These are phyloP conservation scores for Sutorius eximius DNA, from an alignment of 1,284 basidiomycete genomes.

Conservation along the genomic window DNA sequence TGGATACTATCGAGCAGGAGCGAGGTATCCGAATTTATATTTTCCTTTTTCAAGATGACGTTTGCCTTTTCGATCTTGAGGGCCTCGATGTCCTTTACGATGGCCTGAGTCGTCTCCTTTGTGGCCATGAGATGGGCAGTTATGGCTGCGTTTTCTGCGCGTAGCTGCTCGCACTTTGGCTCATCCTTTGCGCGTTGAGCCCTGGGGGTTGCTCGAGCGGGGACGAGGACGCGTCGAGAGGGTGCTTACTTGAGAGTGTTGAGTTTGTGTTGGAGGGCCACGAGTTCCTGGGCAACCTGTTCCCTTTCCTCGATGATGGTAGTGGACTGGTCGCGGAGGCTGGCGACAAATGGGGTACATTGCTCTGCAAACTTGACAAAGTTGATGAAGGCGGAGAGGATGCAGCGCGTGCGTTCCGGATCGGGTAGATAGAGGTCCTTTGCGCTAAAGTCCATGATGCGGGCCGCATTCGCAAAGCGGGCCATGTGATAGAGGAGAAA, in stretches of 20 bases:
- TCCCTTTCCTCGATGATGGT: slow-evolving; percentile 57
- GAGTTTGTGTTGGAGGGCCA: slow-evolving; percentile 55
- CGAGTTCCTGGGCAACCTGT: slow-evolving; percentile 50
- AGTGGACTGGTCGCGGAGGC: slow-evolving; percentile 61
- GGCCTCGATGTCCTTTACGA: slow-evolving; percentile 60
- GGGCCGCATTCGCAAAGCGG: slow-evolving; percentile 70
- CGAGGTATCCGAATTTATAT: slow-evolving; percentile 56
- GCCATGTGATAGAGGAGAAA: slow-evolving; percentile 70
- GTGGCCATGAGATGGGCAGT: slow-evolving; percentile 64
- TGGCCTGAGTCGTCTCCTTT: slow-evolving; percentile 61
- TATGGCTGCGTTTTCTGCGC: slow-evolving; percentile 60
- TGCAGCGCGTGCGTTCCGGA: slow-evolving; percentile 63
- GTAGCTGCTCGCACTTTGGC: slow-evolving; percentile 63
- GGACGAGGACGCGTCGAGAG: not conserved
- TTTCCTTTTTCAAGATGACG: slow-evolving; percentile 63
- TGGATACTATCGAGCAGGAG: slow-evolving; percentile 57
- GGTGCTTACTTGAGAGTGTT: slow-evolving; percentile 60
- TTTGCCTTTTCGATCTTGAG: slow-evolving; percentile 67
- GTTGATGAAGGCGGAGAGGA: slow-evolving; percentile 88
- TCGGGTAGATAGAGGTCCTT: slow-evolving; percentile 76
- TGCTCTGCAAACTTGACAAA: slow-evolving; percentile 88
- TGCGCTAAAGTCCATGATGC: slow-evolving; percentile 74
- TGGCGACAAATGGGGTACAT: slow-evolving; percentile 57
- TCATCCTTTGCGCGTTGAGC: slow-evolving; percentile 68
- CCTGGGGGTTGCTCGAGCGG: slow-evolving; percentile 37